Base-by-base conservation (phyloP, 106 monocot genomes). In the Dioscorea alata region DNA sequence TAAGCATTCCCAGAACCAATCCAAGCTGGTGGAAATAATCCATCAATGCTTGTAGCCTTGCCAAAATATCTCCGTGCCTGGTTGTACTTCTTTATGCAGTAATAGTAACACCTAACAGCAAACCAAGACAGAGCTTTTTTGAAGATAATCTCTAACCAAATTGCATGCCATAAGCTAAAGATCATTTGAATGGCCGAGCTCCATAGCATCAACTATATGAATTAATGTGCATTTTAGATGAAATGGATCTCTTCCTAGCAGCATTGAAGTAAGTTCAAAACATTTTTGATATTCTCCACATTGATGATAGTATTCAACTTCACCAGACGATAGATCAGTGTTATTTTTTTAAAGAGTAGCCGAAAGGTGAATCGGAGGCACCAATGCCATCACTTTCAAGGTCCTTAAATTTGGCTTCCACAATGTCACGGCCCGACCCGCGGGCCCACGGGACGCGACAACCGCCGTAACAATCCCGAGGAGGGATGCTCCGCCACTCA, bases 121-220 rank as follows among this genome's bases (percentile, higher is more conserved):
- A 99, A 99, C 93, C 99, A 99, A 16, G 99, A 93, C 57, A 93
- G 69, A 71, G 93, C 83, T 80, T 93, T 90, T 99, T 70, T 93
- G 92, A 65, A 93, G 92, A 83, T 99, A 87, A 63, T 99, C 92
- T 62, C 82, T 99, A 54, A 99, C 90, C 70, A 99, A 69, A 83
- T 83, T 84, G 65, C 85, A 81, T 42, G 99, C 86, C 77, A 93
- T 75, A 74, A 90, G 51, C 75, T 99, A 99, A 50, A 99, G 85
- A 63, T 99, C 93, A 69, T 99, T 99, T 69, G 89, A 87, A 60
- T 73, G 99, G 9, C 86, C 86, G 85, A 99, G 99, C 77, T 99
- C 99, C 80, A 88, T 59, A 53, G 93, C 82, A 82, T 90, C 82
- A 73, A 74, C 83, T 69, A 99, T 75, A 75, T 99, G 85, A 72